These are phyloP conservation scores for Phtheirospermum japonicum DNA, from an alignment of 257 asterid genomes.

Conservation along the genomic window DNA sequence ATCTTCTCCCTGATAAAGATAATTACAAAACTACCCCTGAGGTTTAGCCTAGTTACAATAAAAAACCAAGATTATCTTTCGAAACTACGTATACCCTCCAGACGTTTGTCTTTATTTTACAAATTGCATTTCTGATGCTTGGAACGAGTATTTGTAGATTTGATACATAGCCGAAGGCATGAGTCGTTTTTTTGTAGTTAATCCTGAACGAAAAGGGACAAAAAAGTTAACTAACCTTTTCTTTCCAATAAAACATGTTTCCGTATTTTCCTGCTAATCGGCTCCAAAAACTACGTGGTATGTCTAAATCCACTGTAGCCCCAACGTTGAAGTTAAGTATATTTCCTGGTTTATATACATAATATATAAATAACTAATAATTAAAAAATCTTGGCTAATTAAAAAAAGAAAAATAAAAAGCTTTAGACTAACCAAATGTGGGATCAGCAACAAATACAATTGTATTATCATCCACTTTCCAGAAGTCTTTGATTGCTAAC, in stretches of 20 bases:
- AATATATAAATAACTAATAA: constrained; percentile 1
- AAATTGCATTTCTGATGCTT: not conserved
- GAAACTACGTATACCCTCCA: not conserved
- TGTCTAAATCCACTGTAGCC: constrained; percentile 79
- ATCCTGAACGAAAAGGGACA: no score
- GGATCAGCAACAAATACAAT: constrained; percentile 95
- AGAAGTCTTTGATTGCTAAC: constrained; percentile 79
- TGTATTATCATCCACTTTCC: constrained; percentile 90
- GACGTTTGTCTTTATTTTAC: not conserved
- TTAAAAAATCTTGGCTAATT: not conserved
- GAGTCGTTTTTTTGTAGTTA: no score
- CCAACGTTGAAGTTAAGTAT: constrained; percentile 91
- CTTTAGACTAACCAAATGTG: constrained; percentile 54
- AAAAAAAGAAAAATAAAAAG: not conserved
- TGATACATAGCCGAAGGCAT: no score
- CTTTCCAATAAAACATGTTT: constrained; percentile 93
- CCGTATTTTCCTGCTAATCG: constrained; percentile 92
- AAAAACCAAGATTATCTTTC: not conserved
- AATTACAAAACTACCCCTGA: not conserved
- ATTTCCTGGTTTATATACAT: constrained; percentile 53
- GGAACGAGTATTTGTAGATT: no score
- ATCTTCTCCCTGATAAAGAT: constrained; percentile 51
- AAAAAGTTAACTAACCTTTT: constrained; percentile 46
- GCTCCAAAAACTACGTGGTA: constrained; percentile 95
- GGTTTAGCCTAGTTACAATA: not conserved